These are phyloP conservation scores for sweet orange (Citrus sinensis) DNA, from an alignment of 345 rosid genomes.

Conservation along the genomic window DVS_A1.0 CM039164.1:28717001-28717500, in stretches of 20 bases:
- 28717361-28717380: slow-evolving; percentile 56
- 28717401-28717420: slow-evolving; percentile 85
- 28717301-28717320: slow-evolving; percentile 63
- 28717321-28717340: slow-evolving; percentile 81
- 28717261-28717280: slow-evolving; percentile 97
- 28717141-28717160: not conserved
- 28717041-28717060: slow-evolving; percentile 95
- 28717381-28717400: slow-evolving; percentile 79
- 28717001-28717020: slow-evolving; percentile 76
- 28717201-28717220: slow-evolving; percentile 85
- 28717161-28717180: slow-evolving; percentile 90
- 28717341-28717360: slow-evolving; percentile 72
- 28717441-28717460: slow-evolving; percentile 61
- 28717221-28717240: slow-evolving; percentile 89
- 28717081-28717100: not conserved
- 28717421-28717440: slow-evolving; percentile 86
- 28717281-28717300: slow-evolving; percentile 85
- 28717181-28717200: slow-evolving; percentile 94
- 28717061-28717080: slow-evolving; percentile 89
- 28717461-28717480: slow-evolving; percentile 55
- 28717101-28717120: not conserved
- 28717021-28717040: slow-evolving; percentile 67
- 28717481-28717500: slow-evolving; percentile 35
- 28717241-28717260: slow-evolving; percentile 91
- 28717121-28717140: not conserved